phyloP scores from a whole-genome alignment of 176 grass and related monocot genomes.

The Aechmea fasciata region DNA sequence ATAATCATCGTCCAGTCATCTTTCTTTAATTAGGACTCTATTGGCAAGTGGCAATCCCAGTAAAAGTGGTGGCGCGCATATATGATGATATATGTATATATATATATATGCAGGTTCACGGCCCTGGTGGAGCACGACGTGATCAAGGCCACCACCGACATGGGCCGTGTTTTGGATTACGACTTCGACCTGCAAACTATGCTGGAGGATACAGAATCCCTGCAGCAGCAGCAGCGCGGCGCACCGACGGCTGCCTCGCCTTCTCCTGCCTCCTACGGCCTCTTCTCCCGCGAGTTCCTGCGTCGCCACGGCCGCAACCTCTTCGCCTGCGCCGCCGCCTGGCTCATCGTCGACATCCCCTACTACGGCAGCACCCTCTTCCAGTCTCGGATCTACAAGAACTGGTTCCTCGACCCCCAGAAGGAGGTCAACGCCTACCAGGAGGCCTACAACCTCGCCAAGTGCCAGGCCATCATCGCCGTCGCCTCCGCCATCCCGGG shows the following conservation, averaged over 20 bases:
- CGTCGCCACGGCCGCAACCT: conserved; percentile 19
- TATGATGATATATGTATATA: not conserved
- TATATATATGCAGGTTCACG: conserved; percentile 36
- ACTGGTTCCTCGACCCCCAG: not conserved
- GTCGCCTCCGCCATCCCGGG: conserved; percentile 29
- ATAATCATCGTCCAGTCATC: no score
- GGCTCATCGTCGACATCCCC: conserved; percentile 33
- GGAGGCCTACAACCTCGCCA: conserved; percentile 30
- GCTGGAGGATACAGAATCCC: not conserved
- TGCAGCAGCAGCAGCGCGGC: not conserved
- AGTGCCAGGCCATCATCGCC: conserved; percentile 36
- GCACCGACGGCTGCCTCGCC: no score
- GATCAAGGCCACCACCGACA: conserved; percentile 57
- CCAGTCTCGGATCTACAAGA: conserved; percentile 26
- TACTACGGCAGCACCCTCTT: conserved; percentile 40
- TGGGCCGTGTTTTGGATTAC: conserved; percentile 1
- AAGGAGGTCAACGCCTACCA: conserved; percentile 5
- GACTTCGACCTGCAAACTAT: conserved; percentile 19
- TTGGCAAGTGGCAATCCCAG: no score
- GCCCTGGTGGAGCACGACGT: conserved; percentile 51
- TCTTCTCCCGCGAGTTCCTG: no score
- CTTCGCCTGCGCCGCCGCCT: conserved; percentile 33
- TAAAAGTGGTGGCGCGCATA: not conserved
- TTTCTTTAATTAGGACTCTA: no score
- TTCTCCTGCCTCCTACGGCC: no score